Evolutionary conservation across 345 rosid species (phyloP), one percentile per base, ranked within the genome.

Genomic region (Aegle marmelos): DNA sequence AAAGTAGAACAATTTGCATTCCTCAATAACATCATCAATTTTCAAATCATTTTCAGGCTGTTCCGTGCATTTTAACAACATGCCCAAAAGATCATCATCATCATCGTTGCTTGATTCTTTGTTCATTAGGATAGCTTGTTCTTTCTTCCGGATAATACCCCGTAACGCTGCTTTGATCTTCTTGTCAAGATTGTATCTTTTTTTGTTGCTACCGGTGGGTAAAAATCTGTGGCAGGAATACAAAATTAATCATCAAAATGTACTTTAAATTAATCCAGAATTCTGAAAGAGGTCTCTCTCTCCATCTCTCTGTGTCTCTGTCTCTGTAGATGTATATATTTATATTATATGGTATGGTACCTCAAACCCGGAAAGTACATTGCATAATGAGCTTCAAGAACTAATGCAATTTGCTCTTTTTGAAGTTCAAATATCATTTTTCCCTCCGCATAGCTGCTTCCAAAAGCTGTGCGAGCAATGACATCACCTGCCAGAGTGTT

Each of bases 391-490:
- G 78, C 79, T 68, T 72, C 70, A 19, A 72, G 70, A 17, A 72
- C 75, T 28, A 76, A 19, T 3, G n/a, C 8, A 37, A 13, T 59
- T 79, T 81, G 87, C 58, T 81, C 73, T 28, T 81, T 72, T 56
- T 74, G 80, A 21, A 80, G 84, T 36, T 80, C 25, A 71, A 83
- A 74, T 34, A 83, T 75, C 72, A 0, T 68, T 22, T 81, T 71
- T 7, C 84, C 84, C 28, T 84, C 84, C 41, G 81, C 72, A 76
- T 59, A 84, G 79, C 72, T 78, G 68, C 86, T 83, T 24, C 86
- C 82, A 60, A 83, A 83, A 14, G 78, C 81, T 4, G 82, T 75
- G 50, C 75, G 74, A 36, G 84, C 61, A 30, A 81, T 82, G 13
- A 82, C 54, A 37, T 82, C 81, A 1, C 74, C 68, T 19, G 74